These are phyloP conservation scores for Botrytis squamosa DNA, from an alignment of 2,329 filamentous ascomycete species.

Conservation along the genomic window DNA sequence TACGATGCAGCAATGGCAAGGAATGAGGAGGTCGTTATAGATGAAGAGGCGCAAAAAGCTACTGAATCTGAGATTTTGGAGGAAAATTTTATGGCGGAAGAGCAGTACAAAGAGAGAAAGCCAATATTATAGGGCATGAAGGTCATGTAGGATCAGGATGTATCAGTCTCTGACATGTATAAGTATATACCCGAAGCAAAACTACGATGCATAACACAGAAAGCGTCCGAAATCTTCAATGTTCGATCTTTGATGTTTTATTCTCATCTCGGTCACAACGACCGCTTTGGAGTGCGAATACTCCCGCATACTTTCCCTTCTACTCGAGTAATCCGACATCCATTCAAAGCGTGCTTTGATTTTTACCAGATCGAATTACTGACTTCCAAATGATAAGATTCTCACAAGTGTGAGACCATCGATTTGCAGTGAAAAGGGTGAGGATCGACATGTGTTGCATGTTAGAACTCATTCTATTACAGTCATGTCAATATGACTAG, in stretches of 20 bases:
- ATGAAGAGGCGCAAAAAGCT: conserved; percentile 39
- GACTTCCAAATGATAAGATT: neutral
- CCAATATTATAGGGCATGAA: conserved; percentile 28
- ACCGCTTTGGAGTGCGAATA: neutral
- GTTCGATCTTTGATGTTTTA: neutral
- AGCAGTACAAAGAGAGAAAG: conserved; percentile 38
- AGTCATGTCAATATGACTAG: neutral
- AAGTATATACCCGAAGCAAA: conserved; percentile 15
- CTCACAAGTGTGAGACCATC: neutral
- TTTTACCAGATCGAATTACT: neutral
- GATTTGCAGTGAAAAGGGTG: neutral
- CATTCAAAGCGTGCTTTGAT: neutral
- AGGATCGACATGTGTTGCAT: neutral
- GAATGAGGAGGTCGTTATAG: conserved; percentile 42
- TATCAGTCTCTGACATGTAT: conserved; percentile 18
- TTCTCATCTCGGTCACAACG: neutral
- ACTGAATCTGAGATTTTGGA: conserved; percentile 43
- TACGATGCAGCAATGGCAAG: conserved; percentile 47
- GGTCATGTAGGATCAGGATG: conserved; percentile 20
- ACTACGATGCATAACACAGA: neutral
- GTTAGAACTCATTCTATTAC: neutral
- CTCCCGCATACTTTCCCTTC: neutral
- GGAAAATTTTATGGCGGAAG: conserved; percentile 41
- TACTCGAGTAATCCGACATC: neutral
- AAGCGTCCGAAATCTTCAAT: neutral